Percentiles rank a stretch among this genome's conserved stretches.
phyloP scores from a whole-genome alignment of 441 rosid genomes.

The Arabidopsis hybrid region DNA sequence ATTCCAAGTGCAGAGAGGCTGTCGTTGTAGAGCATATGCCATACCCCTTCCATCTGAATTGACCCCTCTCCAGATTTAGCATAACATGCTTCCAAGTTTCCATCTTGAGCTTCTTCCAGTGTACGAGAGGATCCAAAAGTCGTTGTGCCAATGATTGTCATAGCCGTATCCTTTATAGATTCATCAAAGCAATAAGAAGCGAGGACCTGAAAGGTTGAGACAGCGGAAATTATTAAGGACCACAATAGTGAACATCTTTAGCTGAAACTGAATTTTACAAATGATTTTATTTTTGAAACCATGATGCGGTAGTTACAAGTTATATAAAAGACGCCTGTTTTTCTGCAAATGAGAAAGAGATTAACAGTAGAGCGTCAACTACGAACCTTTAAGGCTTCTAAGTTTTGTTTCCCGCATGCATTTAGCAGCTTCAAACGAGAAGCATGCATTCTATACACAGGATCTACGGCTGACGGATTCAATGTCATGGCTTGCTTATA shows the following conservation, averaged over 20 bases:
- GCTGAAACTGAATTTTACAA: slow-evolving; percentile 18
- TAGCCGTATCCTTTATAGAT: slow-evolving; percentile 69
- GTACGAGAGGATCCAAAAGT: slow-evolving; percentile 53
- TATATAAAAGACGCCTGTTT: slow-evolving; percentile 18
- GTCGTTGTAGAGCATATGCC: slow-evolving; percentile 93
- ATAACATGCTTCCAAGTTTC: slow-evolving; percentile 49
- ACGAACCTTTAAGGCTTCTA: slow-evolving; percentile 82
- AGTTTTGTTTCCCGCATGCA: slow-evolving; percentile 69
- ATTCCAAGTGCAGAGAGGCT: slow-evolving; percentile 90
- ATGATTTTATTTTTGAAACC: slow-evolving; percentile 16
- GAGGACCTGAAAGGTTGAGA: slow-evolving; percentile 60
- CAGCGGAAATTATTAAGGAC: slow-evolving; percentile 34
- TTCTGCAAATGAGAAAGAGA: slow-evolving; percentile 28
- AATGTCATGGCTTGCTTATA: slow-evolving; percentile 82
- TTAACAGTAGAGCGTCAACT: slow-evolving; percentile 25
- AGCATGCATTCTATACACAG: slow-evolving; percentile 98
- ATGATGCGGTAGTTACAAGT: slow-evolving; percentile 31
- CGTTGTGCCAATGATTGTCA: slow-evolving; percentile 56
- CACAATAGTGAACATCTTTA: slow-evolving; percentile 18
- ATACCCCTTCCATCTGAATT: slow-evolving; percentile 65
- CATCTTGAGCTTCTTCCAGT: slow-evolving; percentile 54
- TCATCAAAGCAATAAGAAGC: slow-evolving; percentile 68
- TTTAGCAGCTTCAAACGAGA: slow-evolving; percentile 92
- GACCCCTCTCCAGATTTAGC: slow-evolving; percentile 56
- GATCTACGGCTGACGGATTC: slow-evolving; percentile 93